Evolutionary conservation across 768 basidiomycete genomes (phyloP).

Genomic region (Leccinum disarticulatum): DNA sequence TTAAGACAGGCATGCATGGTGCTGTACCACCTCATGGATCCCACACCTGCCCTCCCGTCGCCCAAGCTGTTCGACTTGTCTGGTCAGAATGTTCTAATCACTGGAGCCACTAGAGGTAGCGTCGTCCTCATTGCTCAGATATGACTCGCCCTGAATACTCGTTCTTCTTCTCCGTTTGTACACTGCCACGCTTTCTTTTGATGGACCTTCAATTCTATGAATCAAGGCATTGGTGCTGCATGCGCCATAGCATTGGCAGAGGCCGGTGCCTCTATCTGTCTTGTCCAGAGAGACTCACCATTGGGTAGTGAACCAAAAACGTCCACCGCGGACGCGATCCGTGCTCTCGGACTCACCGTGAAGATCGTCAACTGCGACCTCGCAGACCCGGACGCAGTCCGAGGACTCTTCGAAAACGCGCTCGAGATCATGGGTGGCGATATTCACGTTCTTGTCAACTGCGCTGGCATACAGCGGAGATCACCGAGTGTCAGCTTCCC

Average conservation of each 20-base stretch:
- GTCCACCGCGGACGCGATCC: slow-evolving; percentile 38
- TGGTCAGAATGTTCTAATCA: slow-evolving; percentile 72
- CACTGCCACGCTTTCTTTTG: slow-evolving; percentile 10
- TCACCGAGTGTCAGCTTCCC: slow-evolving; percentile 63
- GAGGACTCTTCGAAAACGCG: slow-evolving; percentile 47
- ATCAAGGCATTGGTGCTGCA: slow-evolving; percentile 53
- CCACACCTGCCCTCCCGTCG: slow-evolving; percentile 48
- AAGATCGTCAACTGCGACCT: slow-evolving; percentile 59
- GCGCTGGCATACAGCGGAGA: slow-evolving; percentile 61
- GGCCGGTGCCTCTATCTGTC: slow-evolving; percentile 51
- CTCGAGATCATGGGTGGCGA: slow-evolving; percentile 49
- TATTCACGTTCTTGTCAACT: slow-evolving; percentile 69
- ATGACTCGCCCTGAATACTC: slow-evolving; percentile 15
- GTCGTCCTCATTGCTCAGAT: slow-evolving; percentile 30
- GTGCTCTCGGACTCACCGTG: slow-evolving; percentile 33
- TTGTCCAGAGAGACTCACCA: slow-evolving; percentile 46
- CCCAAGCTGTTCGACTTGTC: slow-evolving; percentile 65
- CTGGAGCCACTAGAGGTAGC: slow-evolving; percentile 75
- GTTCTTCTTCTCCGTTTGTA: slow-evolving; percentile 12
- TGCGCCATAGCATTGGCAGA: slow-evolving; percentile 55
- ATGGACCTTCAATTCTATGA: slow-evolving; percentile 11
- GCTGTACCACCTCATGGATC: slow-evolving; percentile 43
- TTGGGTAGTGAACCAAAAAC: slow-evolving; percentile 34
- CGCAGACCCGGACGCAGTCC: slow-evolving; percentile 48
- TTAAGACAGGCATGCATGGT: slow-evolving; percentile 17